phyloP scores from a whole-genome alignment of 495 filamentous ascomycete species.

The Talaromyces proteolyticus region DNA sequence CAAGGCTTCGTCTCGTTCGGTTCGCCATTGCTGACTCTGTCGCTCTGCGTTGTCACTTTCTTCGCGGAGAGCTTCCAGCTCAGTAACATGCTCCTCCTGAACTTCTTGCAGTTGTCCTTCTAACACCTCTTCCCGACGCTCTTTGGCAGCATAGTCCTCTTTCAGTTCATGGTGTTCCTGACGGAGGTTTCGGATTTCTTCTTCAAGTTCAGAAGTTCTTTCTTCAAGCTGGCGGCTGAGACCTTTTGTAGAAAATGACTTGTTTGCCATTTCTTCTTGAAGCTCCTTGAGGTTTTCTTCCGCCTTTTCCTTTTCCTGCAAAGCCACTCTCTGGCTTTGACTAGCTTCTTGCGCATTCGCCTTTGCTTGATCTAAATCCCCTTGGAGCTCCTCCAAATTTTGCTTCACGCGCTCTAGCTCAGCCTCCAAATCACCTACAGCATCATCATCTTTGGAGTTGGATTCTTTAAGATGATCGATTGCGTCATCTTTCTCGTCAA shows the following conservation, averaged over 20 bases:
- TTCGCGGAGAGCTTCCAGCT: constrained; percentile 30
- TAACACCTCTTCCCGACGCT: constrained; percentile 26
- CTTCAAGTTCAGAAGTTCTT: constrained; percentile 56
- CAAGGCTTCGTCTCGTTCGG: constrained; percentile 33
- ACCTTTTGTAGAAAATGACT: constrained; percentile 71
- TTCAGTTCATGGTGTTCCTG: constrained; percentile 49
- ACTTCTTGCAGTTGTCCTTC: constrained; percentile 36
- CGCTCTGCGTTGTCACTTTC: constrained; percentile 28
- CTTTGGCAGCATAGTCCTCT: constrained; percentile 45
- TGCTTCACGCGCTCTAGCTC: constrained; percentile 50
- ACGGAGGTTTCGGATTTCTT: constrained; percentile 54
- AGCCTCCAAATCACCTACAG: constrained; percentile 43
- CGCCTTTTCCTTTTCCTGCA: constrained; percentile 48
- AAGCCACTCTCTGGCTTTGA: constrained; percentile 55
- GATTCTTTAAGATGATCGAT: constrained; percentile 54
- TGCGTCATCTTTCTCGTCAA: constrained; percentile 62
- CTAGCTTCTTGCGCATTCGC: constrained; percentile 52
- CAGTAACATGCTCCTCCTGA: constrained; percentile 35
- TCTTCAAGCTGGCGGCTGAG: constrained; percentile 71
- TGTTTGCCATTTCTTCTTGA: constrained; percentile 72
- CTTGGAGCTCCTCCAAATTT: constrained; percentile 55
- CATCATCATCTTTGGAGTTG: constrained; percentile 44
- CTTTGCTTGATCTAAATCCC: constrained; percentile 45
- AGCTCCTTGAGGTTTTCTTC: constrained; percentile 52
- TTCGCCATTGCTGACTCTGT: constrained; percentile 6